Evolutionary conservation across 768 basidiomycete species (phyloP).

Genomic region (Boletus edulis): DNA sequence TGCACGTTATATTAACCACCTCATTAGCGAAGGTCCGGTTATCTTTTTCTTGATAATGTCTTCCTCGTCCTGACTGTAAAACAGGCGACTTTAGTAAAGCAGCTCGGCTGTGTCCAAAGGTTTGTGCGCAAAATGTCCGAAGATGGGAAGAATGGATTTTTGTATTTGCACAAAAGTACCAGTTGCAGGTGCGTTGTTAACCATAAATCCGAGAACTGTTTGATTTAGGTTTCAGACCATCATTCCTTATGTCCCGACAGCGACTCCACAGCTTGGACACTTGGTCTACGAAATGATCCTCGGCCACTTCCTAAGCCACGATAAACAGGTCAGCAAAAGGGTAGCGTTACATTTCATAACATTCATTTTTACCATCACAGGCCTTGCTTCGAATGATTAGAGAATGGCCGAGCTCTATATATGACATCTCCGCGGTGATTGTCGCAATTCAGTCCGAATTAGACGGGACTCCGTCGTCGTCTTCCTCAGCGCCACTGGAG

Average conservation of each 20-base stretch:
- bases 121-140: constrained; percentile 74
- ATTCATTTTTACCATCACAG: constrained; percentile 36
- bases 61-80: not conserved
- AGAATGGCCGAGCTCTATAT: constrained; percentile 90
- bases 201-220: not conserved
- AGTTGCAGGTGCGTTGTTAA: constrained; percentile 60
- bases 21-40: constrained; percentile 72
- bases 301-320: constrained; percentile 77
- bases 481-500: constrained; percentile 38
- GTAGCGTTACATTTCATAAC: not conserved
- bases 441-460: constrained; percentile 85
- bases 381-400: constrained; percentile 74
- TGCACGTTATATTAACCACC: constrained; percentile 78
- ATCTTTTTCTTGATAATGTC: not conserved
- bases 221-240: constrained; percentile 53
- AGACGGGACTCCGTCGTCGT: constrained; percentile 55
- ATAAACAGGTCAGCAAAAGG: constrained; percentile 53
- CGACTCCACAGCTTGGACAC: constrained; percentile 73
- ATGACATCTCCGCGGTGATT: constrained; percentile 84
- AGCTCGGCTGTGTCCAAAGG: constrained; percentile 78
- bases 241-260: constrained; percentile 86
- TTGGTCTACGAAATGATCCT: constrained; percentile 95
- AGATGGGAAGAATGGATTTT: constrained; percentile 99
- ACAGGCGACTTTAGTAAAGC: constrained; percentile 72
- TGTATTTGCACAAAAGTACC: constrained; percentile 75